Base-by-base conservation (phyloP, 768 basidiomycete species). In the Russula brevipes region DNA sequence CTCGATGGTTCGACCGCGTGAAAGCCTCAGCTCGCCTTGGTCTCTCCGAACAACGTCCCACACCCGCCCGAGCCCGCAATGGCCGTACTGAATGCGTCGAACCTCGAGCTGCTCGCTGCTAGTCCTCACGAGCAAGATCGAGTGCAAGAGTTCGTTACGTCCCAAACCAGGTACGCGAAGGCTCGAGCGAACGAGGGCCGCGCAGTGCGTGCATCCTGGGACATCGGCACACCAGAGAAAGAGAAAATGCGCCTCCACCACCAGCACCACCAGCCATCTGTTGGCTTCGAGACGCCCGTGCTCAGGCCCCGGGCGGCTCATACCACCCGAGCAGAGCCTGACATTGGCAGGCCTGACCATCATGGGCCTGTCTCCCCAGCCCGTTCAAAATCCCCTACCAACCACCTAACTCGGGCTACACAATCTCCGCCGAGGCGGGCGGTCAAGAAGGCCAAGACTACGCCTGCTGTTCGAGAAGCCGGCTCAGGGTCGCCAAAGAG, bases 131-230 rank as follows among this genome's bases (percentile, higher is more conserved):
- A 77, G 47, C 69, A 69, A 9, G 71, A 73, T 3, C 76, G 77
- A 55, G 75, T 88, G 7, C 71, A 70, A 5, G 72, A 76, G 1
- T 88, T 82, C 69, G 66, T 87, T 4, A 74, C 76, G 39, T 77
- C 77, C 59, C 87, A 88, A 65, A 76, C 66, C 38, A 66, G 73
- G 1, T 79, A 82, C 66, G 63, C 77, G 2, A 78, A 76, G 59
- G 66, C 69, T 0, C 81, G 86, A 66, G 78, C 76, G 5, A 65
- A 70, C 4, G 78, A 84, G 66, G 81, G 73, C 3, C 69, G 57
- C 36, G 60, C 69, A 9, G 45, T 61, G 6, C 54, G 24, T 24
- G 68, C 70, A 16, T 70, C 70, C 3, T 72, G 72, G 71, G 58
- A 64, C 45, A 41, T 46, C 36, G 19, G 42, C 33, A 56, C 47